Conservation (phyloP, 2,329 filamentous ascomycete species). For the Fulvia fulva region DNA sequence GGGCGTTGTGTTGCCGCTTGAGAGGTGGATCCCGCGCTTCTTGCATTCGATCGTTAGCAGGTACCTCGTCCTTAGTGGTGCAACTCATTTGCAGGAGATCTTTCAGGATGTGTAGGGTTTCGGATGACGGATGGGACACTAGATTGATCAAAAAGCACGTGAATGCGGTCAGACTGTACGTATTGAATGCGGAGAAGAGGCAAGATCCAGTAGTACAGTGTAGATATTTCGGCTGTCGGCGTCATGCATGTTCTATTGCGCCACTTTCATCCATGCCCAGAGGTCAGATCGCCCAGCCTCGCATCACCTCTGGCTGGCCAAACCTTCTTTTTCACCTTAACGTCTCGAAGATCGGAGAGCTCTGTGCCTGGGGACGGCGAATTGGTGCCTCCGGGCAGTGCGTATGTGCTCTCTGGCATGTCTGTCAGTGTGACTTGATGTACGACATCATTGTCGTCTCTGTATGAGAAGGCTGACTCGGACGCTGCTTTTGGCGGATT, state of each 20-base stretch:
- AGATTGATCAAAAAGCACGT: background rate
- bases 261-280: background rate
- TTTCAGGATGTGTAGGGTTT: background rate
- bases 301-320: background rate
- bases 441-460: constrained; percentile 18
- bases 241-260: background rate
- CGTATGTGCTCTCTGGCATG: constrained; percentile 2
- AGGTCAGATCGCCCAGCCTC: background rate
- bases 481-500: constrained; percentile 18
- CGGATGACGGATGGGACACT: background rate
- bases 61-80: constrained; percentile 13
- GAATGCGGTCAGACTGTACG: background rate
- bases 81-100: constrained; percentile 11
- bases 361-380: background rate
- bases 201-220: background rate
- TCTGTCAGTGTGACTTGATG: constrained; percentile 21
- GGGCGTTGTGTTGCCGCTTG: constrained; percentile 16
- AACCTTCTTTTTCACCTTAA: background rate
- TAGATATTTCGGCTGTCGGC: background rate
- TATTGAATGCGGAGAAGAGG: background rate
- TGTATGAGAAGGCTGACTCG: constrained; percentile 16
- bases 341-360: background rate
- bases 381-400: background rate
- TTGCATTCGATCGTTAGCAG: constrained; percentile 17
- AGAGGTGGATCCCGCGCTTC: constrained; percentile 15